Percentiles rank a stretch among this genome's conserved stretches.
Conservation (phyloP, 805 yeast species). For the Ogataea nonfermentans region DNA sequence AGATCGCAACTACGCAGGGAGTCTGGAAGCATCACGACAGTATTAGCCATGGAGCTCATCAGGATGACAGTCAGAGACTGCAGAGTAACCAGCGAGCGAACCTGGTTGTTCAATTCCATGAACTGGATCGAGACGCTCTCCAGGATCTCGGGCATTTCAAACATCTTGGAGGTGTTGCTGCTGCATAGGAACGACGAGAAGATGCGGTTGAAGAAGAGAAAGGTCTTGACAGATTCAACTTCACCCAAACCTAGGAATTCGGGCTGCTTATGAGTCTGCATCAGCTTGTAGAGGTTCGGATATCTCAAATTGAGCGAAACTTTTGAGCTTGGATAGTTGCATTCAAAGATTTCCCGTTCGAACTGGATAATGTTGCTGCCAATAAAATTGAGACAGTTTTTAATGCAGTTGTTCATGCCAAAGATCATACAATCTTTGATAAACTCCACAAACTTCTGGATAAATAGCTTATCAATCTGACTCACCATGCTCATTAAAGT, state of each 20-base stretch:
- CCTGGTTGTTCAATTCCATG: slow-evolving; percentile 13
- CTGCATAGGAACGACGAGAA: slow-evolving; percentile 20
- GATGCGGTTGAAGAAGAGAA: slow-evolving; percentile 20
- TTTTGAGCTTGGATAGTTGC: slow-evolving; percentile 13
- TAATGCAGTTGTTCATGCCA: slow-evolving; percentile 24
- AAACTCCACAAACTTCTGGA: slow-evolving; percentile 24
- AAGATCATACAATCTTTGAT: slow-evolving; percentile 26
- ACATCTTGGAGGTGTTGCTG: slow-evolving; percentile 12
- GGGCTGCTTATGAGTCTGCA: slow-evolving; percentile 14
- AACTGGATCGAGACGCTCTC: slow-evolving; percentile 19
- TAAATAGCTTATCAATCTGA: slow-evolving; percentile 15
- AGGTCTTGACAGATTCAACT: slow-evolving; percentile 2
- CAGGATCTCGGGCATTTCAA: slow-evolving; percentile 23
- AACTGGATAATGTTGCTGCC: slow-evolving; percentile 20
- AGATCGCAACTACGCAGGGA: background rate
- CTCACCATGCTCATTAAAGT: slow-evolving; percentile 6
- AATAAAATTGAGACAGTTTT: slow-evolving; percentile 17
- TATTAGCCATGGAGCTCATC: slow-evolving; percentile 17
- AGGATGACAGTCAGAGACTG: slow-evolving; percentile 20
- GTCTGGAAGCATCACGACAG: slow-evolving; percentile 8
- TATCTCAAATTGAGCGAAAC: slow-evolving; percentile 19
- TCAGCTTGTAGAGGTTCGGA: slow-evolving; percentile 19
- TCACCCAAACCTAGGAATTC: background rate
- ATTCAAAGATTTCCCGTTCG: slow-evolving; percentile 24
- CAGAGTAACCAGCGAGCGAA: slow-evolving; percentile 12